phyloP scores from a whole-genome alignment of 176 grass and related monocot genomes.

The Rhynchospora breviuscula region DNA sequence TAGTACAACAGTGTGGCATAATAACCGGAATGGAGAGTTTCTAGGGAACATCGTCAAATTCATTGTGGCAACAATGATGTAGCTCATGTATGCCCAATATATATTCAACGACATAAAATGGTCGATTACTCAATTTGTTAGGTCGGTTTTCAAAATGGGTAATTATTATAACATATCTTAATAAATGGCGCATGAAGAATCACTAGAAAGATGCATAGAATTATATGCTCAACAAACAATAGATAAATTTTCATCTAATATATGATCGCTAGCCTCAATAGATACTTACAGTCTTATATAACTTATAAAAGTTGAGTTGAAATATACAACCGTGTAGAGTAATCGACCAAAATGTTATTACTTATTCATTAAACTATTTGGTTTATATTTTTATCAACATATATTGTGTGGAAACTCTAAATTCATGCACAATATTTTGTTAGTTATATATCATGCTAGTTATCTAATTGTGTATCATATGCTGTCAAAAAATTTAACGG shows the following conservation, averaged over 20 bases:
- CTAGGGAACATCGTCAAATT: conserved; percentile 30
- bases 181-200: background rate
- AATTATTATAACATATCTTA: background rate
- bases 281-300: too few species aligned
- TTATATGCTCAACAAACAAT: background rate
- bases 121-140: background rate
- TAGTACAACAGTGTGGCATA: background rate
- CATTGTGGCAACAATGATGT: conserved; percentile 20
- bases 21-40: conserved; percentile 24
- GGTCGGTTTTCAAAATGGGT: background rate
- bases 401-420: background rate
- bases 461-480: too few species aligned
- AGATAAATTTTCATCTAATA: too few species aligned
- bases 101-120: background rate
- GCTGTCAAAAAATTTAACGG: too few species aligned
- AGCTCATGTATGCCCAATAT: background rate
- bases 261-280: too few species aligned
- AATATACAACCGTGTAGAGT: too few species aligned
- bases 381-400: background rate
- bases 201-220: background rate
- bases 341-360: too few species aligned
- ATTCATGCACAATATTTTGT: too few species aligned
- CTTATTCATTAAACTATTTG: too few species aligned
- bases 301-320: too few species aligned
- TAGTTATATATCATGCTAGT: too few species aligned